Base-by-base conservation (phyloP, 495 filamentous ascomycete species). In the Hypoxylon fragiforme region DNA sequence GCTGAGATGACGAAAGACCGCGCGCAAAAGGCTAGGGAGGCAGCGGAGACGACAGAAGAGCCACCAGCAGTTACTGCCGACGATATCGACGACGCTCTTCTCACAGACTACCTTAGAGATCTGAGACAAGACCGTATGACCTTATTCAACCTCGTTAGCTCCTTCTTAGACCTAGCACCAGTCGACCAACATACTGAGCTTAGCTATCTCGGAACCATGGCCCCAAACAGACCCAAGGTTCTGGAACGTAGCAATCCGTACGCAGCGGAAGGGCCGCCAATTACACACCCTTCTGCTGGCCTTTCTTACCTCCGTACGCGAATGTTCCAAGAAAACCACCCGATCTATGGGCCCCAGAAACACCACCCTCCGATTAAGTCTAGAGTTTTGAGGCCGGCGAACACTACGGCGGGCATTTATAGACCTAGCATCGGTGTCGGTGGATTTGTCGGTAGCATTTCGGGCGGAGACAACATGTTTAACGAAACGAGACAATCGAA, bases 241-340 rank as follows among this genome's bases (percentile, higher is more conserved):
- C 39, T 65, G 7, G 45, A 48, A 1, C 41, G 36, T 15, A 44
- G 40, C 21, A 75, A 63, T 47, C 74, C 78, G 20, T 88, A 88
- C 60, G 80, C 80, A 8, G 65, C 73, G 9, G 61, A 64, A 5
- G 87, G 89, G 2, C 88, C 91, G 2, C 90, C 88, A 1, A 80
- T 80, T 45, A 97, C 92, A 7, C 94, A 99, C 70, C 94, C 95
- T 1, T 94, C 91, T 1, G 95, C 86, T 2, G 94, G 94, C 54
- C 73, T 97, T 13, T 87, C 89, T 30, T 97, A 97, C 72, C 76
- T 86, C 21, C 85, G 91, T 47, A 87, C 89, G 12, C 70, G 79
- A 26, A 77, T 85, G 16, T 78, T 85, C 64, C 67, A 88, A 35
- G 76, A 82, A 42, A 95, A 96, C 67, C 91, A 97, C 64, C 87